Evolutionary conservation across 441 rosid species (phyloP), one percentile per base, ranked within the genome.

Genomic region (Croton laevigatus): DNA sequence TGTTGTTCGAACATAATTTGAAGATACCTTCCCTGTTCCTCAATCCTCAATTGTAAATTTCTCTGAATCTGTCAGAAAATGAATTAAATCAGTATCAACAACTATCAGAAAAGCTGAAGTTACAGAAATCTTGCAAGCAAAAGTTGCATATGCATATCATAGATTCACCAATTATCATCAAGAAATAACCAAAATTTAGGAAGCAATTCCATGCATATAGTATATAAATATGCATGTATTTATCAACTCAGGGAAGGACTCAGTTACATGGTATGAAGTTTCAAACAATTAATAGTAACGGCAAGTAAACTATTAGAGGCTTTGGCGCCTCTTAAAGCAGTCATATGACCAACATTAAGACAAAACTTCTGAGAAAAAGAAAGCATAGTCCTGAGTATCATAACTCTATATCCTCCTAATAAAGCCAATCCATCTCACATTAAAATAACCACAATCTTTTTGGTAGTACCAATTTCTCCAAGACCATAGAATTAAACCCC

Each of bases 1-100:
- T 83, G 86, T 66, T 85, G 76, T 80, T 87, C 85, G 57, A 85
- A 83, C 86, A 87, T 80, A 85, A 66, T 73, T 76, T 85, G 91
- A 63, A 87, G 84, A 45, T 74, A 38, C 78, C 77, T 80, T 8
- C 88, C 90, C 44, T 86, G 90, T 78, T 86, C 84, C 80, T 84
- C 88, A 38, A 86, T 86, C 71, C 82, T 79, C 61, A 82, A 55
- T 69, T 81, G 86, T 68, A 84, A 78, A 66, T 82, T 86, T 75
- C 88, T 86, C 82, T 86, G 88, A 62, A 82, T 82, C 89, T 86
- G 83, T 75, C 46, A 27, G 58, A 55, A 66, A 4, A 68, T 2
- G 22, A 40, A 46, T 14, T 34, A 61, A 14, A 51, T 4, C 19
- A 44, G 34, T 40, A 40, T 9, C 40, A 63, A 71, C 55, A 64